phyloP scores from a whole-genome alignment of 371 early-diverging fungal genomes.

The Actinomortierella ambigua region DNA sequence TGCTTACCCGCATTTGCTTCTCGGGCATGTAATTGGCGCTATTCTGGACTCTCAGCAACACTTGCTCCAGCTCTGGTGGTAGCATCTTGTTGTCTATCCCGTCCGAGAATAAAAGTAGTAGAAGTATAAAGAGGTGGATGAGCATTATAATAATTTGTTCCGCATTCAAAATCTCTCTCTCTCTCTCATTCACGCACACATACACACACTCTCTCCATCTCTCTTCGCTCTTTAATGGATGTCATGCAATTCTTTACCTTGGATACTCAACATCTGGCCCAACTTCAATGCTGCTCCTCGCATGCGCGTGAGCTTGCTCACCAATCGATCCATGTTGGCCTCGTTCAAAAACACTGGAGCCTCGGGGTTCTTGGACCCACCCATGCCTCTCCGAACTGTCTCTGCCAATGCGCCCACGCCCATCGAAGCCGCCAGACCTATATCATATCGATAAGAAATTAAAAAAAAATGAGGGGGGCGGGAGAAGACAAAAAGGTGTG shows the following conservation, averaged over 20 bases:
- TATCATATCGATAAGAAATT: not conserved
- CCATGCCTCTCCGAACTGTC: slow-evolving; percentile 67
- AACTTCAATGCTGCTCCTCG: slow-evolving; percentile 97
- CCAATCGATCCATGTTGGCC: slow-evolving; percentile 88
- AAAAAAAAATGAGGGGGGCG: too few species aligned
- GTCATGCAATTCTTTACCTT: slow-evolving; percentile 67
- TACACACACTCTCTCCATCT: slow-evolving; percentile 17
- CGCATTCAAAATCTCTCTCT: not conserved
- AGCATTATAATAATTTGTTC: not conserved
- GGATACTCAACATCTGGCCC: slow-evolving; percentile 97
- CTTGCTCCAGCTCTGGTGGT: slow-evolving; percentile 81
- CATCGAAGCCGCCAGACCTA: slow-evolving; percentile 71
- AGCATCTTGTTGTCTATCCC: slow-evolving; percentile 62
- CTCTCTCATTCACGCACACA: not conserved
- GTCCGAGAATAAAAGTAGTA: not conserved
- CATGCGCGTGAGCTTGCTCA: slow-evolving; percentile 89
- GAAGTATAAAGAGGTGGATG: not conserved
- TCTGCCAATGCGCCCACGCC: slow-evolving; percentile 80
- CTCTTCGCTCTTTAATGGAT: slow-evolving; percentile 16
- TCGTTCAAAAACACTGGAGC: slow-evolving; percentile 64
- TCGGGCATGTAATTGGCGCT: slow-evolving; percentile 96
- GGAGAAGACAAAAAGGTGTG: too few species aligned
- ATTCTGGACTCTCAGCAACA: slow-evolving; percentile 89
- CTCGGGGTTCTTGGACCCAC: slow-evolving; percentile 50
- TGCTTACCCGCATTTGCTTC: slow-evolving; percentile 74